Evolutionary conservation across 345 rosid species (phyloP), one percentile per base, ranked within the genome.

Genomic region (Nephelium lappaceum): DNA sequence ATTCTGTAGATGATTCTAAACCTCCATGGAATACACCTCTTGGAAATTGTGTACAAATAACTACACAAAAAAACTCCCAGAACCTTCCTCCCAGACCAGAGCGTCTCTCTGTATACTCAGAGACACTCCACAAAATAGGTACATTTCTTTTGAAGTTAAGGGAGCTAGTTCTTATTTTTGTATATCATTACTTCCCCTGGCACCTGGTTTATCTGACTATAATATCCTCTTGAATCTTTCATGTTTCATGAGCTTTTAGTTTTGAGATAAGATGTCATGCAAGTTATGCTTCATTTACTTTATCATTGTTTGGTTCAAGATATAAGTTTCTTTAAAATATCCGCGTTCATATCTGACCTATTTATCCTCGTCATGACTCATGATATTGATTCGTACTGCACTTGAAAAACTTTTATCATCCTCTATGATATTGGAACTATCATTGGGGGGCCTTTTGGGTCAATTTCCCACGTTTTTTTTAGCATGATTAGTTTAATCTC

Each of bases 1-100:
- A 89, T 79, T 74, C 61, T 74, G 87, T 78, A 66, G 93, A 87
- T 73, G 87, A 88, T 55, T 81, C 80, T 10, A 86, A 84, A 78
- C 85, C 98, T 45, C 91, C 95, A 23, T 94, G 99, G 99, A 86
- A 93, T n/a, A 77, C 82, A 23, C 94, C 93, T 31, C 87, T 93
- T 45, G 83, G 66, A 82, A 83, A 91, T 82, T 96, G 97, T 75
- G 71, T 96, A 73, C 78, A 81, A 38, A 73, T 83, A 74, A 88
- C 23, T 82, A 81, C 73, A 78, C 69, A 63, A 47, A 47, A 69
- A 67, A 86, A 74, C 76, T 71, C 81, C 21, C 81, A 67, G 67
- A 89, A 85, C 79, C 90, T 85, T 69, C 93, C 97, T 77, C 90
- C 91, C 47, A 85, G 88, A 82, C 90, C 87, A 31, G 89, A 85